Base-by-base conservation (phyloP, 2,329 filamentous ascomycete genomes). In the Xylaria sp. region DNA sequence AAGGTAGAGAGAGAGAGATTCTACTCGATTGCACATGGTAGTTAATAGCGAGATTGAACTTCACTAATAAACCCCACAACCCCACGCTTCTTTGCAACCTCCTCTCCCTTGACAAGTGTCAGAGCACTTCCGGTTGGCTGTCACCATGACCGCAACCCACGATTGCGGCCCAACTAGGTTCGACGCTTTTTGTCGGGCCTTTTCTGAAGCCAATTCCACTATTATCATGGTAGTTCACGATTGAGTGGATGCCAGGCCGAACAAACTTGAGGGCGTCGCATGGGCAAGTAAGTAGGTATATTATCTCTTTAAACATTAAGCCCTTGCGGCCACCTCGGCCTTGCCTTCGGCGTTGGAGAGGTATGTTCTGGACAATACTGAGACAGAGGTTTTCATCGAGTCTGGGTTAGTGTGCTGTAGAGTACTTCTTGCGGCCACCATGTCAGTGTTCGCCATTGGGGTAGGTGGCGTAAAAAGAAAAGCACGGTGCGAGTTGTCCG, bases 31-130 rank as follows among this genome's bases (percentile, higher is more conserved):
- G 23, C 53, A 27, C 53, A 23, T 60, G 37, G 47, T 47, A 8
- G 47, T 58, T 13, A 21, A 44, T 57, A 59, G 58, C 25, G 47
- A 66, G 42, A 23, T 53, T 58, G 60, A 58, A 54, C 53, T 59
- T 60, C 50, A 62, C 63, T 48, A 67, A 66, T 62, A 65, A 74
- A 72, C 74, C 75, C 74, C 73, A 73, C 74, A 75, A 68, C 75
- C 74, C 74, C 73, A 75, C 74, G 74, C 70, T 69, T 69, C 53
- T 69, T 32, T 69, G 50, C 61, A 63, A 67, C 67, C 68, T 69
- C 65, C 61, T 64, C 44, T 55, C 67, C 48, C 18, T 68, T 69
- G 73, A 76, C 75, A 75, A 69, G 53, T 75, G 75, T 73, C 68
- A 72, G 65, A 69, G 69, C 63, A 3, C 50, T 63, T 72, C 70